These are phyloP conservation scores for Trichomonascaceae sp. DNA, from an alignment of 1,139 yeast species.

Conservation along the genomic window DNA sequence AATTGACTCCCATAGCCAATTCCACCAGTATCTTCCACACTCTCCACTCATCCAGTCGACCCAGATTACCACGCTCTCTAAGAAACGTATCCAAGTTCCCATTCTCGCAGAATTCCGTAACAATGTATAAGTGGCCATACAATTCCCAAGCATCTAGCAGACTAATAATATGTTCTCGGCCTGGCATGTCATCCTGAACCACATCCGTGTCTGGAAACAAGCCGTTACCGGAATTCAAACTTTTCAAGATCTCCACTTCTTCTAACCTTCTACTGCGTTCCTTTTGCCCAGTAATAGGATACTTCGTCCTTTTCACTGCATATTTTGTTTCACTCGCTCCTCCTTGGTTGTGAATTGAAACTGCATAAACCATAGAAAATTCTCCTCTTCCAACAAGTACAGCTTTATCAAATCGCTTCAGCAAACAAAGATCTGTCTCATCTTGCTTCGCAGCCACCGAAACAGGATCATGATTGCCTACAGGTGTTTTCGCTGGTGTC, in stretches of 20 bases:
- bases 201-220: conserved; percentile 24
- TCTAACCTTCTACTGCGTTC: conserved; percentile 47
- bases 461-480: conserved; percentile 12
- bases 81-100: conserved; percentile 82
- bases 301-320: conserved; percentile 82
- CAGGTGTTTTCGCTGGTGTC: conserved; percentile 27
- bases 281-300: conserved; percentile 46
- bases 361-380: conserved; percentile 82
- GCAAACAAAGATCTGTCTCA: conserved; percentile 14
- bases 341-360: conserved; percentile 35
- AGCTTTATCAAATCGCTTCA: conserved; percentile 62
- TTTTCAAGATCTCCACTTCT: conserved; percentile 50
- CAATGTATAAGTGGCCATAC: conserved; percentile 69
- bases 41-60: conserved; percentile 84
- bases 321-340: conserved; percentile 33
- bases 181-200: conserved; percentile 66
- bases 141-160: conserved; percentile 85
- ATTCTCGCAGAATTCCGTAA: conserved; percentile 94
- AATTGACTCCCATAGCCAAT: conserved; percentile 66
- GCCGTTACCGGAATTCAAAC: conserved; percentile 28
- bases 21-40: conserved; percentile 95
- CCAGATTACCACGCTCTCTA: conserved; percentile 71
- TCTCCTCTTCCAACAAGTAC: conserved; percentile 76
- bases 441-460: conserved; percentile 10
- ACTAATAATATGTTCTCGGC: conserved; percentile 72